Conservation (phyloP, 2,329 filamentous ascomycete genomes). For the Colletotrichum horii region DNA sequence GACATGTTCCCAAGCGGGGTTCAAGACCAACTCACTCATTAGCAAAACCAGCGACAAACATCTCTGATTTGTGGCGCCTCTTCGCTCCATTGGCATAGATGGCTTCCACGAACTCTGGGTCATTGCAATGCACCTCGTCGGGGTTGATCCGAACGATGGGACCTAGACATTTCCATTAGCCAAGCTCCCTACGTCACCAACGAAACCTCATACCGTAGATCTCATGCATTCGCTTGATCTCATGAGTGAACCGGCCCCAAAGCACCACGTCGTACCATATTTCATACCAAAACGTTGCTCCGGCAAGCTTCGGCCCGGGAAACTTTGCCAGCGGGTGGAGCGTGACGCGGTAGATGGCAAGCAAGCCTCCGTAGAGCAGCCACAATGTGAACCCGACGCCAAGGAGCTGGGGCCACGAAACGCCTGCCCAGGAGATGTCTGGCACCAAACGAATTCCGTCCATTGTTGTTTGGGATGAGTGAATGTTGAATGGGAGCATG, state of each 20-base stretch:
- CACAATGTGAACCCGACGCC: neutral
- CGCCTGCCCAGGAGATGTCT: neutral
- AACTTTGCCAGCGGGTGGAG: slow-evolving; percentile 24
- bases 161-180: slow-evolving; percentile 18
- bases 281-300: slow-evolving; percentile 17
- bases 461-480: neutral
- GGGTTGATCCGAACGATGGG: slow-evolving; percentile 44
- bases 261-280: slow-evolving; percentile 26
- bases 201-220: slow-evolving; percentile 28
- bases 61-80: slow-evolving; percentile 1
- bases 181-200: neutral
- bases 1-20: neutral
- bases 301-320: slow-evolving; percentile 28
- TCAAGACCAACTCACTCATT: neutral
- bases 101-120: slow-evolving; percentile 38
- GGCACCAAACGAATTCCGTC: neutral
- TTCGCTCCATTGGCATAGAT: slow-evolving; percentile 33
- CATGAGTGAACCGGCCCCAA: slow-evolving; percentile 19
- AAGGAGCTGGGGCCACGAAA: neutral
- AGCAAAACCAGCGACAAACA: neutral
- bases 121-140: slow-evolving; percentile 41
- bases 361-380: neutral
- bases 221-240: slow-evolving; percentile 29
- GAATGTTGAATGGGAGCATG: too few relatives aligned
- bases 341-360: slow-evolving; percentile 18